These are phyloP conservation scores for Populus davidiana DNA, from an alignment of 345 rosid species.

Conservation along the genomic window DNA sequence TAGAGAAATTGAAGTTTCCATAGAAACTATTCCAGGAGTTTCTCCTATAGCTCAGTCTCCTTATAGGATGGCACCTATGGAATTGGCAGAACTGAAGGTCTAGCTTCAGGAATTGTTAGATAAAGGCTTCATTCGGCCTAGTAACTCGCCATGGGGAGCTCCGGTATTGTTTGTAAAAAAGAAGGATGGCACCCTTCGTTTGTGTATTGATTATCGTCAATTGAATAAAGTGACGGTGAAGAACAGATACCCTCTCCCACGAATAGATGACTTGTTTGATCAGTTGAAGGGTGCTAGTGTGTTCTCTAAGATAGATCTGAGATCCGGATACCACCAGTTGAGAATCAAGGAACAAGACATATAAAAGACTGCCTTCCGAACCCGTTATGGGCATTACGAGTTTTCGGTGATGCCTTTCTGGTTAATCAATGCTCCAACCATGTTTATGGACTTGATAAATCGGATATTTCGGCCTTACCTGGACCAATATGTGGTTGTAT, in stretches of 20 bases:
- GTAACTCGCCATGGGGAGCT: background rate
- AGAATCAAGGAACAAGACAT: no score
- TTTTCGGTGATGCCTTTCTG: background rate
- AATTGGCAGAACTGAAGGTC: background rate
- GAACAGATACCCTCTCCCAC: background rate
- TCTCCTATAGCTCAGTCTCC: background rate
- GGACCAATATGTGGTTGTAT: background rate
- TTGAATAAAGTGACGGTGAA: background rate
- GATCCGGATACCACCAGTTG: no score
- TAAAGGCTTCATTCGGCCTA: background rate
- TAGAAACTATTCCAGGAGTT: background rate
- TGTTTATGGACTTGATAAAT: conserved; percentile 2
- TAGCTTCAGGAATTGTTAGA: background rate
- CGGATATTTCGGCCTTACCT: background rate
- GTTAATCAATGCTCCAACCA: background rate
- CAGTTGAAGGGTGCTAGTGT: no score
- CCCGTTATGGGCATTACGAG: no score
- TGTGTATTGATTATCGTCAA: background rate
- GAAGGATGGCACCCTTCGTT: background rate
- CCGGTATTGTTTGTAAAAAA: background rate
- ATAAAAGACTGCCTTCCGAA: no score
- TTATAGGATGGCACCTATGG: background rate
- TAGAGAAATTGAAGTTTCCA: background rate
- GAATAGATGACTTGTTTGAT: no score
- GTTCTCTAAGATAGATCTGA: no score